Percentiles rank a stretch among this genome's conserved stretches.
phyloP scores from a whole-genome alignment of 2,329 filamentous ascomycete species.

The Fusarium hainanense region DNA sequence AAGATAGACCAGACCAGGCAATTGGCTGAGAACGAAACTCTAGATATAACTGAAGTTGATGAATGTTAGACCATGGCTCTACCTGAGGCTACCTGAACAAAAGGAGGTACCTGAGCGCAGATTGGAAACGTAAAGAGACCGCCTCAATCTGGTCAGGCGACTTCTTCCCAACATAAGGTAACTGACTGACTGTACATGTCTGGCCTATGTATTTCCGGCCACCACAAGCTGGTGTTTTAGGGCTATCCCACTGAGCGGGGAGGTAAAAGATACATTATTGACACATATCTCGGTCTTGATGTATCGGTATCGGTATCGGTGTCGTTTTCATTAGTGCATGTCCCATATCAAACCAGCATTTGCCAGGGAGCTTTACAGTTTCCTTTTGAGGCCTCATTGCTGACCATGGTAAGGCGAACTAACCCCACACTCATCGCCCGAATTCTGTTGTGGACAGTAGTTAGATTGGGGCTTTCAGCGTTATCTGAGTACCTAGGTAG shows the following conservation, averaged over 20 bases:
- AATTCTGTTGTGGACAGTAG: conserved; percentile 26
- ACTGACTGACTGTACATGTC: not conserved
- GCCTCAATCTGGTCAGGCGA: conserved; percentile 36
- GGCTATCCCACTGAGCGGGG: not conserved
- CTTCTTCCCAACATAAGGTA: not conserved
- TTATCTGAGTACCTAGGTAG: not conserved
- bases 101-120: not conserved
- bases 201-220: not conserved
- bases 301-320: not conserved
- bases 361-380: not conserved
- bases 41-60: not conserved
- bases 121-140: conserved; percentile 13
- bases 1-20: not conserved
- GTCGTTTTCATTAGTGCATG: not conserved
- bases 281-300: not conserved
- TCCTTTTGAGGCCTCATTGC: conserved; percentile 29
- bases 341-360: not conserved
- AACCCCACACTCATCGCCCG: conserved; percentile 37
- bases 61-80: not conserved
- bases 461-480: conserved; percentile 6
- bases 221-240: conserved; percentile 4
- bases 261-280: not conserved
- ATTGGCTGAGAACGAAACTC: not conserved
- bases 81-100: not conserved
- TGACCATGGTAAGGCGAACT: conserved; percentile 42